Base-by-base conservation (phyloP, 1,284 basidiomycete genomes). In the Cystobasidiaceae sp. region DNA sequence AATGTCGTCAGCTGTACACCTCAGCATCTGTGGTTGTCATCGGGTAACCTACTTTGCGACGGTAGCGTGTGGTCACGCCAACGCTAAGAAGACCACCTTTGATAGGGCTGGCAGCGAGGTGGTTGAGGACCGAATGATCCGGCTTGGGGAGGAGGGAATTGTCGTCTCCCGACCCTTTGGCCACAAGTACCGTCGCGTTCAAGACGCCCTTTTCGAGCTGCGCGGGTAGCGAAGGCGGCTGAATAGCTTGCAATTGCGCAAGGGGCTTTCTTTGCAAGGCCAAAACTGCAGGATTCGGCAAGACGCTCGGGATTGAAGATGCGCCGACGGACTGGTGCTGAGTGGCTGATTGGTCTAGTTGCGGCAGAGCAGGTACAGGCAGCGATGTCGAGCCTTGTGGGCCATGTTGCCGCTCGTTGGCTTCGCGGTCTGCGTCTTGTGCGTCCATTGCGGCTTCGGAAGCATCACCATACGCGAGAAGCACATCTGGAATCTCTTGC, bases 101-200 rank as follows among this genome's bases (percentile, higher is more conserved):
- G 73, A 98, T 98, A 68, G 93, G 90, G 76, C 90, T 94, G 55
- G 94, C 97, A 68, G 92, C 92, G 66, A 98, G 79, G 77, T 98
- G 96, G 71, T 97, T 92, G 69, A 98, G 81, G 43, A 97, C 92
- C 34, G 92, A 92, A 78, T 97, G 94, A 60, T 87, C 90, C 21
- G 93, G 93, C 19, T 96, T 92, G 7, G 94, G 90, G 69, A 98
- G 78, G 66, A 98, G 91, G 46, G 87, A 89, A 71, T 86, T 90
- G 76, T 98, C 94, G 77, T 98, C 92, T 30, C 90, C 85, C 63
- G 75, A 67, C 54, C 78, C 70, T 70, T 69, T 69, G 1, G 66
- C 33, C 64, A 71, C 34, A 66, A 72, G 23, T 59, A 73, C 64
- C n/a, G 71, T 71, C 30, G 72, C 69, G 75, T 97, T 97, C 69